Conservation (phyloP, 345 rosid genomes). For the Lenwebbia sp. region DNA sequence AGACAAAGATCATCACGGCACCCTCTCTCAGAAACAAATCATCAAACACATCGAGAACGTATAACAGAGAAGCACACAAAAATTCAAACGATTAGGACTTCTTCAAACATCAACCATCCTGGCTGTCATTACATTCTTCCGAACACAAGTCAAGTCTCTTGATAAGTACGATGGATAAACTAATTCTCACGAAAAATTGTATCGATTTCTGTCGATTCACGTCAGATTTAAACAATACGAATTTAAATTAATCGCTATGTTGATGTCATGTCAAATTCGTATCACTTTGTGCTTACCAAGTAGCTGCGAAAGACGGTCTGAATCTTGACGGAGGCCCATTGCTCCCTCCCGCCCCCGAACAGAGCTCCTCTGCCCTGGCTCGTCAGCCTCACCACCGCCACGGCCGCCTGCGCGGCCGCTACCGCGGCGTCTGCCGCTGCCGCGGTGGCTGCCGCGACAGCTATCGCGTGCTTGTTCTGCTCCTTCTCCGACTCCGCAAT, state of each 20-base stretch:
- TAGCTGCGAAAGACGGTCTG: constrained; percentile 59
- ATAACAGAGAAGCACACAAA: neutral
- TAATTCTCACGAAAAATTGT: neutral
- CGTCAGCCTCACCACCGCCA: constrained; percentile 45
- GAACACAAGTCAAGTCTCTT: neutral
- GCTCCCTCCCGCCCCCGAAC: constrained; percentile 18
- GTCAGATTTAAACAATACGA: neutral
- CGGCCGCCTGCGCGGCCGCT: constrained; percentile 51
- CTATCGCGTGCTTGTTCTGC: constrained; percentile 55
- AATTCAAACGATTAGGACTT: neutral
- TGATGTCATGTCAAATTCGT: neutral
- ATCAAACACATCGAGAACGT: neutral
- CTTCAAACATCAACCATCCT: neutral
- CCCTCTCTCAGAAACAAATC: neutral
- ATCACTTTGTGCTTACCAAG: constrained; percentile 28
- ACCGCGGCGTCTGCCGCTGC: constrained; percentile 58
- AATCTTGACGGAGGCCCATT: constrained; percentile 44
- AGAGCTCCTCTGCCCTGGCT: constrained; percentile 30
- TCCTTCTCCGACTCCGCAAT: constrained; percentile 35
- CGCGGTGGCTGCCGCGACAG: constrained; percentile 49
- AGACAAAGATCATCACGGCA: neutral
- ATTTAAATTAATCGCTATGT: neutral
- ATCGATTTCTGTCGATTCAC: neutral
- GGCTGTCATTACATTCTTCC: neutral
- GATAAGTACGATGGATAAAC: neutral